Evolutionary conservation across 164 flowering plant genomes (phyloP).

Genomic region (Echeveria elegans): DNA sequence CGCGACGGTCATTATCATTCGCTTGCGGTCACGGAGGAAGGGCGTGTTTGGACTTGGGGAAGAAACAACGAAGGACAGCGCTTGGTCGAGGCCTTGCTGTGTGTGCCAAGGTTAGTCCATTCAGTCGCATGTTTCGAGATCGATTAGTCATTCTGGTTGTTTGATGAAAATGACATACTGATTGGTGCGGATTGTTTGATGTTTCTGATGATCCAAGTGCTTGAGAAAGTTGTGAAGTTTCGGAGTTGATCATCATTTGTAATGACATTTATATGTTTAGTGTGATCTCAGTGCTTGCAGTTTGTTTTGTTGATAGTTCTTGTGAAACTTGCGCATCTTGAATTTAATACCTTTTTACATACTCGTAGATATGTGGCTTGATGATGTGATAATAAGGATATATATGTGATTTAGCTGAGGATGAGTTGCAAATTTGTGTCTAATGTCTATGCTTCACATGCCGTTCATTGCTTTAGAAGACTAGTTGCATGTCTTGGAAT

Average conservation of each 20-base stretch:
- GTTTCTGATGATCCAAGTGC: not conserved
- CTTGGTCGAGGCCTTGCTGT: conserved; percentile 52
- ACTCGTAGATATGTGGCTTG: too few species aligned
- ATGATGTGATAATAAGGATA: too few species aligned
- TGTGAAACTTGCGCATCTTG: not conserved
- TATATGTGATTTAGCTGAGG: too few species aligned
- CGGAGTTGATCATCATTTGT: not conserved
- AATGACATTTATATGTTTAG: not conserved
- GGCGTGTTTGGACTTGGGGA: conserved; percentile 93
- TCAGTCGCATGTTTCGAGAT: conserved; percentile 3
- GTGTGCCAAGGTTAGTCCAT: conserved; percentile 31
- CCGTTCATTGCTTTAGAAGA: too few species aligned
- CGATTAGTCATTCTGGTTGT: not conserved
- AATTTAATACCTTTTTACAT: too few species aligned
- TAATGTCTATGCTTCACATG: too few species aligned
- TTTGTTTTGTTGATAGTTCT: not conserved
- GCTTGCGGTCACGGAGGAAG: conserved; percentile 66
- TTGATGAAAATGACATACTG: not conserved
- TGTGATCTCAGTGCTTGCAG: not conserved
- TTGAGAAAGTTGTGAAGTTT: not conserved
- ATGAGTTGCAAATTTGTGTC: too few species aligned
- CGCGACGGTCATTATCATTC: conserved; percentile 93
- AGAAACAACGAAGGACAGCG: conserved; percentile 62
- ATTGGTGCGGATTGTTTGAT: not conserved
- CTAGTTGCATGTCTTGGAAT: not conserved